Percentiles rank a stretch among this genome's conserved stretches.
These are phyloP conservation scores for Trichoderma oligosporum DNA, from an alignment of 2,329 filamentous ascomycete genomes.

Conservation along the genomic window DNA sequence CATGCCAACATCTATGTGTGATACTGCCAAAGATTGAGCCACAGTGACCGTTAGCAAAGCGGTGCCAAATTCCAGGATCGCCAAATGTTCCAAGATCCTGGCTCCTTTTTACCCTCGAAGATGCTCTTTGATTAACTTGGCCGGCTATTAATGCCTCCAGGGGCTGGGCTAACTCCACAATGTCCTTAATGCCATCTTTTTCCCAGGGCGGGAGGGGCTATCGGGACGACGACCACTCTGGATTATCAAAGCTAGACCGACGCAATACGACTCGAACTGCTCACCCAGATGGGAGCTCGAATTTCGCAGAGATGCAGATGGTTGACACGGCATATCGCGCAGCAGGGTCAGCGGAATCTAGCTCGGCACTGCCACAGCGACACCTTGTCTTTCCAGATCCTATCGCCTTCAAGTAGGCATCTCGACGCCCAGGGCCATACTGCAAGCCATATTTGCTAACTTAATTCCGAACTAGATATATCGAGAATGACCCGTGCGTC, in stretches of 20 bases:
- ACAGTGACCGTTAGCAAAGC: slow-evolving; percentile 12
- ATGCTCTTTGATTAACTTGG: slow-evolving; percentile 19
- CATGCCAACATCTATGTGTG: slow-evolving; percentile 26
- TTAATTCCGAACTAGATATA: slow-evolving; percentile 50
- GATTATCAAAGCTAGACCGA: slow-evolving; percentile 24
- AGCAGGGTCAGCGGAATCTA: slow-evolving; percentile 8
- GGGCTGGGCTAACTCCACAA: slow-evolving; percentile 32
- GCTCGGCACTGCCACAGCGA: slow-evolving; percentile 35
- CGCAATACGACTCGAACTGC: slow-evolving; percentile 25
- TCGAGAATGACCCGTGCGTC: slow-evolving; percentile 79
- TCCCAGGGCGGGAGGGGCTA: slow-evolving; percentile 30
- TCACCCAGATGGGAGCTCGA: slow-evolving; percentile 24
- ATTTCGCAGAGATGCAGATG: slow-evolving; percentile 23
- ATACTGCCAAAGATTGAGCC: no score
- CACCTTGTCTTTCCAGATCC: slow-evolving; percentile 57
- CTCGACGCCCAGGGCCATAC: no score
- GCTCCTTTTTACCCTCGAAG: slow-evolving; percentile 6
- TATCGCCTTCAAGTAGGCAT: slow-evolving; percentile 53
- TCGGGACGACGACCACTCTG: slow-evolving; percentile 29
- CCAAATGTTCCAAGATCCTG: slow-evolving; percentile 3
- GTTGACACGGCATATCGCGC: slow-evolving; percentile 12
- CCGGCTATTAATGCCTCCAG: slow-evolving; percentile 21
- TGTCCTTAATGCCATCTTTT: slow-evolving; percentile 40
- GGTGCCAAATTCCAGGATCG: slow-evolving; percentile 15
- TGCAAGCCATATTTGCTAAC: not conserved